Base-by-base conservation (phyloP, 371 early-diverging fungal species). In the Mortierella sp. region DNA sequence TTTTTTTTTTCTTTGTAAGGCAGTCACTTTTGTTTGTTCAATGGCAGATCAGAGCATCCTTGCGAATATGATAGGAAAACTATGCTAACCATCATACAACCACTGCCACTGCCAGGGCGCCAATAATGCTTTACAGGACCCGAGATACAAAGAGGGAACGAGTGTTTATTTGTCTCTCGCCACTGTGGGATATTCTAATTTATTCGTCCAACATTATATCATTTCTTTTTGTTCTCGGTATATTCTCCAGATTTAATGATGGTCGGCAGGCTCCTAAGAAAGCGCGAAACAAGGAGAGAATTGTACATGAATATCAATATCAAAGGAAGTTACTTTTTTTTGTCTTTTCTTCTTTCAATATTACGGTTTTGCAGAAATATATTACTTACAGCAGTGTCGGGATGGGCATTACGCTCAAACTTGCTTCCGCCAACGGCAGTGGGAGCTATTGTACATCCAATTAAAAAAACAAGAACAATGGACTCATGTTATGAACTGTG, bases 321-420 rank as follows among this genome's bases (percentile, higher is more conserved):
- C 30, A 18, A 22, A 26, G n/a, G 11, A 20, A n/a, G 8, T 16
- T 8, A 52, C 52, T 49, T 22, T 57, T 28, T 57, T 57, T 57
- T 26, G n/a, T n/a, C n/a, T 3, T 57, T 22, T 57, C 30, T 57
- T 57, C n/a, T 57, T 26, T 55, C 1, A 22, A 4, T 37, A 8
- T 12, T 47, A 16, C 22, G 8, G 49, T 16, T 49, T 49, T 49
- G n/a, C 4, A 43, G 45, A 43, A 43, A n/a, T 28, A 60, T 30
- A 20, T 60, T 18, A 59, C 77, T 62, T 81, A 81, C 83, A 18
- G 63, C 73, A 61, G 70, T 65, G 49, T 35, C 32, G 45, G 92
- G 92, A 64, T 93, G 94, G 69, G 90, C 81, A 84, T 95, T 94
- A 73, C 96, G 91, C 84, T 96, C 95, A 90, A 92, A 96, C 85